Conservation (phyloP, 140 eudicot species). For the Anethum foeniculum region DNA sequence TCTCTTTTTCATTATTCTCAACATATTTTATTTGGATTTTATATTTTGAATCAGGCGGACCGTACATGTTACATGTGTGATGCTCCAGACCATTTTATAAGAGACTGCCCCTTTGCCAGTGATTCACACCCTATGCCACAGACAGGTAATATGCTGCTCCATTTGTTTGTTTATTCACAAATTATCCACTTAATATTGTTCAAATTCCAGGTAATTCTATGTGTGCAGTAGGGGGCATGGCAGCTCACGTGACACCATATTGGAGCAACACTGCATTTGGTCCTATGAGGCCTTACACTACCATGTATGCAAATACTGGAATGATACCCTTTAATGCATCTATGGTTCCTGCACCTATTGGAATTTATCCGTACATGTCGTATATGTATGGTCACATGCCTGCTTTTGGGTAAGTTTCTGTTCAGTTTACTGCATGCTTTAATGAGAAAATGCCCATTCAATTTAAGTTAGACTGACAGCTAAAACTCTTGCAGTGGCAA, state of each 20-base stretch:
- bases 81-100: constrained; percentile 72
- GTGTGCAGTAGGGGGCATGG: constrained; percentile 46
- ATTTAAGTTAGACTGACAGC: background rate
- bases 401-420: constrained; percentile 44
- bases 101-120: constrained; percentile 64
- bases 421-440: background rate
- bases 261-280: constrained; percentile 51
- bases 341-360: constrained; percentile 53
- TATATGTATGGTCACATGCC: constrained; percentile 44
- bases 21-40: constrained; percentile 11
- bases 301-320: constrained; percentile 58
- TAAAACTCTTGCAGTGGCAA: background rate
- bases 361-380: constrained; percentile 43
- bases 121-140: constrained; percentile 33
- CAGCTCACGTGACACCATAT: constrained; percentile 47
- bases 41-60: constrained; percentile 29
- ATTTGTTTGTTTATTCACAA: background rate
- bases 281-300: constrained; percentile 45
- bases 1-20: background rate
- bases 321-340: constrained; percentile 54
- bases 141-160: constrained; percentile 25
- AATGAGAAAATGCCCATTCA: background rate
- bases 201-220: constrained; percentile 37
- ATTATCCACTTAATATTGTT: background rate
- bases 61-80: constrained; percentile 84